Conservation (phyloP, 306 rosid genomes). For the Senna tora region DNA sequence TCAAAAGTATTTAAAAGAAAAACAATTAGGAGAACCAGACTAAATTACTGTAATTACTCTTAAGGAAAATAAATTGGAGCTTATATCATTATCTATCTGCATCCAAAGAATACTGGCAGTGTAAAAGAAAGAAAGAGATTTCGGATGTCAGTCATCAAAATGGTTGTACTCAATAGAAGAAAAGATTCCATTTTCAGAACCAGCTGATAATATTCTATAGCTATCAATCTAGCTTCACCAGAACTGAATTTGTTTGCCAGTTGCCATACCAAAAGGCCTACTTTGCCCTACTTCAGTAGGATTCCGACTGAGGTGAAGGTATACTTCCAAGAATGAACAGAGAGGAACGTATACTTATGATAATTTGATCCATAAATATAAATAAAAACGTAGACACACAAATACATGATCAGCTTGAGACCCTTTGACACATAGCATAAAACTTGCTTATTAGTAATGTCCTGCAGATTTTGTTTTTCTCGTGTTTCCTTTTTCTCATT, state of each 20-base stretch:
- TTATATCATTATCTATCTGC: conserved; percentile 2
- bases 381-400: not conserved
- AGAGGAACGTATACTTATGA: not conserved
- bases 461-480: not conserved
- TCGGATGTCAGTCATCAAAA: conserved; percentile 11
- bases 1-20: conserved; percentile 12
- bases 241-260: not conserved
- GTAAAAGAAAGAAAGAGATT: not conserved
- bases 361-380: not conserved
- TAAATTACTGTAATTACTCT: not conserved
- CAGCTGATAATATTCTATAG: conserved; percentile 11
- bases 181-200: conserved; percentile 6
- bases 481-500: not conserved
- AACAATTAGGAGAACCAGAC: conserved; percentile 20
- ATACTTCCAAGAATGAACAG: not conserved
- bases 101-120: not conserved
- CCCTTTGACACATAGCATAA: conserved; percentile 1
- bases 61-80: not conserved
- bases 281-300: conserved; percentile 11
- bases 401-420: conserved; percentile 7
- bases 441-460: not conserved
- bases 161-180: not conserved
- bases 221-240: conserved; percentile 18
- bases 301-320: conserved; percentile 14
- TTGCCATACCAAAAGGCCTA: not conserved